Evolutionary conservation across 2,329 filamentous ascomycete genomes (phyloP), one percentile per base, ranked within the genome.

Genomic region (Cladosporium sp.): DNA sequence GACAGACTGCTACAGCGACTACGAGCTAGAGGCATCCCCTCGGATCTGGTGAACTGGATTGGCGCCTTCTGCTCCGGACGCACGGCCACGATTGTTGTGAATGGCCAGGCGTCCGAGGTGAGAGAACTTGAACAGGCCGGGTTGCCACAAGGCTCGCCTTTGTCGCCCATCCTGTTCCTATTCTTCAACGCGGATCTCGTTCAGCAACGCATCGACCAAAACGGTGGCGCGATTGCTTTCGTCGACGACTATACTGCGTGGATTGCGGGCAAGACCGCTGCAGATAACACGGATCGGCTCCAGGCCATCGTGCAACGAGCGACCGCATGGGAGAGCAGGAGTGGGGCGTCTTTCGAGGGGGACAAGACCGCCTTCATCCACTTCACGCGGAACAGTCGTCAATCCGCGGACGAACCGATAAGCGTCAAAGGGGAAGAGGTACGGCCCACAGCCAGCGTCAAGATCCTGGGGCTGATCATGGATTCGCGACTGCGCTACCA

Each of bases 91-190:
- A 50, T 60, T 17, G 37, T 53, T 7, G 52, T 60, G 36, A 58
- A 60, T n/a, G 29, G 29, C 29, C 29, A 32, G 29, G 29, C 29
- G n/a, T 32, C 29, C 2, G 29, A 3, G 2, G 29, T 32, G 29
- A 32, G 29, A 32, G 29, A 9, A 32, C 29, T 32, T n/a, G 29
- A 32, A 32, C 38, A 40, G 30, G 58, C 56, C 20, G 63, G 62
- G 13, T 63, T 66, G 22, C 64, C 63, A 5, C 50, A 64, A 54
- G 63, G 63, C 50, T 67, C 57, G 13, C 62, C 55, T 22, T 57
- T 67, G 1, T 67, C 54, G 12, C 64, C 59, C 19, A 64, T 68
- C 30, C 56, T 68, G 19, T 67, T 61, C 54, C 51, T 68, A 30
- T 65, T 65, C 61, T 68, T 65, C 51, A 68, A 66, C 22, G 58